Evolutionary conservation across 495 filamentous ascomycete species (phyloP).

Genomic region (Talaromyces liani): DNA sequence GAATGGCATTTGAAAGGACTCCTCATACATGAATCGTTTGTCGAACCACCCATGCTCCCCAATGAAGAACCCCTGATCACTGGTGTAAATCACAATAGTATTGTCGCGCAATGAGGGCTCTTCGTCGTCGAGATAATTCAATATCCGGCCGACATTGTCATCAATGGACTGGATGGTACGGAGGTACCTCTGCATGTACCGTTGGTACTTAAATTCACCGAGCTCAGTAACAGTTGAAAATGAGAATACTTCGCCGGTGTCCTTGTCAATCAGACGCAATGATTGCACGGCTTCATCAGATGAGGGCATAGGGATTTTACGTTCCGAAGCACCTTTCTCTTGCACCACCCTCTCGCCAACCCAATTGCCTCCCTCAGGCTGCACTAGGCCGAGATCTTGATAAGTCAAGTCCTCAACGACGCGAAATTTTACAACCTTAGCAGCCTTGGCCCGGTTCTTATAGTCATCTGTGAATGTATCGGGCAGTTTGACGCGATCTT

Average conservation of each 20-base stretch:
- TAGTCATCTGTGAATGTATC: conserved; percentile 39
- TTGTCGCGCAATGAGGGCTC: conserved; percentile 21
- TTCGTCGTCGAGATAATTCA: conserved; percentile 28
- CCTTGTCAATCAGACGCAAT: conserved; percentile 31
- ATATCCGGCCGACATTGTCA: conserved; percentile 33
- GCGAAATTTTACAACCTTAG: conserved; percentile 31
- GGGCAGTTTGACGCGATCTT: conserved; percentile 26
- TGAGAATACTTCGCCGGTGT: conserved; percentile 28
- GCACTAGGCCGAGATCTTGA: conserved; percentile 32
- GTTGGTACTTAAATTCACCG: conserved; percentile 39
- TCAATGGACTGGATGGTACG: conserved; percentile 37
- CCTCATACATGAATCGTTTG: conserved; percentile 42
- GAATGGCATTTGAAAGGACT: conserved; percentile 41
- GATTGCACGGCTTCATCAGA: conserved; percentile 18
- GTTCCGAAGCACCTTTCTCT: conserved; percentile 14
- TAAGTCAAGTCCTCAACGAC: conserved; percentile 36
- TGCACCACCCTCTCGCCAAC: conserved; percentile 25
- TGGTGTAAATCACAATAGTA: conserved; percentile 36
- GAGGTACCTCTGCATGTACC: conserved; percentile 41
- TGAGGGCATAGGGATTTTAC: conserved; percentile 26
- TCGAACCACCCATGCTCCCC: conserved; percentile 44
- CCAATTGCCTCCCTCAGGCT: conserved; percentile 28
- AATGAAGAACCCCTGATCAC: conserved; percentile 42
- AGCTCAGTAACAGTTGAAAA: conserved; percentile 27
- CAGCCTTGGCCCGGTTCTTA: conserved; percentile 34